Evolutionary conservation across 139 green algal species (phyloP), one percentile per base, ranked within the genome.

Genomic region (Closterium sp.): DNA sequence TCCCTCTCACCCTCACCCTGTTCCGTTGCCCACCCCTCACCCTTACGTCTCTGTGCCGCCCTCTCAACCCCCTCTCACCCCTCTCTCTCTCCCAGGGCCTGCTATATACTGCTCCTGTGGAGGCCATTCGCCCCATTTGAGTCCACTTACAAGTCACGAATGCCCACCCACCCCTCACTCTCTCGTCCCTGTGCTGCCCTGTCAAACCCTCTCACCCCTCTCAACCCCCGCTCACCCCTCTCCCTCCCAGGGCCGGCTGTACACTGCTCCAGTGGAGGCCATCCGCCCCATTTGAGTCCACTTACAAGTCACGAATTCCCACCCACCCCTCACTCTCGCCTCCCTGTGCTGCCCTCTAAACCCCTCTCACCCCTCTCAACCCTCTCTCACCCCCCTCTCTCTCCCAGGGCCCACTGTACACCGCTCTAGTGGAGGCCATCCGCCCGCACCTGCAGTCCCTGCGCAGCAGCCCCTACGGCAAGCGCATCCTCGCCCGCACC

Each of bases 391-490:
- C 36, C 6, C 6, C 36, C 36, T 55, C 36, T 76, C 85, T 83
- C 34, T 4, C 92, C 33, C 92, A 94, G 31, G 92, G 87, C 31
- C 30, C 32, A 12, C 92, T 97, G 90, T 97, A 99, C 92, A 81
- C 91, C 33, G 90, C 95, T 33, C 94, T 99, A 35, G 97, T 99
- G 66, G 97, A 99, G 34, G 96, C 96, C 4, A 99, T 99, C 91
- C 94, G 96, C 25, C 98, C 98, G 3, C 96, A 98, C 94, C 92
- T 99, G 86, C 94, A 97, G 4, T 91, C 95, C 5, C 95, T 99
- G 85, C 95, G 97, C 3, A 96, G 96, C 90, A 98, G 96, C 30
- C 98, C 97, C 0, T 97, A 99, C 94, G 98, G 98, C 91, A 99
- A 99, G 95, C 96, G 98, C 89, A 99, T 99, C 90, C 92, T 99